Base-by-base conservation (phyloP, 225 moss, liverwort and hornwort genomes). In the Takakia lepidozioides region DNA sequence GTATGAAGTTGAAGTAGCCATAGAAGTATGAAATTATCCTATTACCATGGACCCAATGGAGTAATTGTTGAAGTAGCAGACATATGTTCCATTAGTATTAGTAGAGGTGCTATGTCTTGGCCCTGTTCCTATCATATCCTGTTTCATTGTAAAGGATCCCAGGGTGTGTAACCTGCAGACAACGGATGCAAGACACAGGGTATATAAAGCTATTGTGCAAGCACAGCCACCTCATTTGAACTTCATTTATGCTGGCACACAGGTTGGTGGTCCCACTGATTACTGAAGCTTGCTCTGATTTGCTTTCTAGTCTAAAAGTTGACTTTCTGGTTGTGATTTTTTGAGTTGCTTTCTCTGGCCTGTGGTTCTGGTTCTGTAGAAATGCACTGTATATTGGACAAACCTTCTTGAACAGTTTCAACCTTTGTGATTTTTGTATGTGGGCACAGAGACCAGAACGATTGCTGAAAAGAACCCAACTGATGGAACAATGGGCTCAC, bases 161-260 rank as follows among this genome's bases (percentile, higher is more conserved):
- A n/a, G n/a, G n/a, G n/a, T 20, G 8, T 43, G 25, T 21, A 55
- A 11, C 71, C 54, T 72, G 66, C 87, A 98, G 98, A 91, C 98
- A 45, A 61, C 85, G 38, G 78, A 83, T 55, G 82, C 78, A 58
- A 87, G 87, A 63, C 75, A 83, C 63, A 81, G 71, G 67, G 87
- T 85, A 43, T 91, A 83, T 62, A 98, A 81, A 68, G 87, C 87
- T 20, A 67, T 98, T 70, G 81, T 98, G 34, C 87, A 83, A 62
- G 83, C 87, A 18, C 70, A 62, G 26, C 98, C 98, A 14, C 85
- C 72, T 9, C 83, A 83, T 59, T 62, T 98, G 55, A 73, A 98
- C 72, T 82, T 70, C 29, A 75, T 98, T 56, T 83, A 74, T 77
- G 91, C 91, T 55, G 84, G 76, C 30, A 91, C 95, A 49, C 95